Evolutionary conservation across 176 grass and related monocot genomes (phyloP), one percentile per base, ranked within the genome.

Genomic region (Saccharum spontaneum): DNA sequence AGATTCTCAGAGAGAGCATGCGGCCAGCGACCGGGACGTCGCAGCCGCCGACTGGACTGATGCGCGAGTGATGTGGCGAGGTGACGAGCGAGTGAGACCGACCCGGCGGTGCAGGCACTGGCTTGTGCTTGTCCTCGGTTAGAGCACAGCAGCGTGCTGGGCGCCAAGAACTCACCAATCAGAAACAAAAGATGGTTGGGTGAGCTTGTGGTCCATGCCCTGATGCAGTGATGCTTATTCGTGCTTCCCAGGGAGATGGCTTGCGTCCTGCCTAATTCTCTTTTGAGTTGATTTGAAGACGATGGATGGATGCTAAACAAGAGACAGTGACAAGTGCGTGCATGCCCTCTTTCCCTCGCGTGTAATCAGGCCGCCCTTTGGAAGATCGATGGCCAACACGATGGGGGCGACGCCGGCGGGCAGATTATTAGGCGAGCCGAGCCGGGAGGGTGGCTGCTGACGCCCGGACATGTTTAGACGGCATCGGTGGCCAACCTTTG

Each of bases 221-320:
- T 37, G 26, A 50, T 50, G 13, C 46, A 1, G 15, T 34, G 77
- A 57, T 52, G 67, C 16, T 24, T 80, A 57, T 33, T 30, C 63
- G 30, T 67, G 14, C 34, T 39, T 38, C 66, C 66, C 33, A 68
- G 66, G 66, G 17, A 3, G 73, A 45, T 28, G 40, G 67, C 65
- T 71, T 50, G 76, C 76, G 34, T 79, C 67, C 13, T 79, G 75
- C 76, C 38, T 46, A 63, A 63, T 72, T 18, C 44, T 72, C 67
- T 39, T 33, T 10, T 52, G 5, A 52, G n/a, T 48, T 55, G 54
- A 59, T 59, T 59, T n/a, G 18, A 59, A 59, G 54, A 59, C 4
- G 48, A 50, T 50, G 48, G 48, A 50, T 54, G 52, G 17, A 20
- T 14, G 46, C 46, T 5, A 16, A 22, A 57, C 7, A 1, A 6